Percentiles rank a stretch among this genome's conserved stretches.
Evolutionary conservation across 2,329 filamentous ascomycete genomes (phyloP).

Genomic region (Alternaria incomplexa): DNA sequence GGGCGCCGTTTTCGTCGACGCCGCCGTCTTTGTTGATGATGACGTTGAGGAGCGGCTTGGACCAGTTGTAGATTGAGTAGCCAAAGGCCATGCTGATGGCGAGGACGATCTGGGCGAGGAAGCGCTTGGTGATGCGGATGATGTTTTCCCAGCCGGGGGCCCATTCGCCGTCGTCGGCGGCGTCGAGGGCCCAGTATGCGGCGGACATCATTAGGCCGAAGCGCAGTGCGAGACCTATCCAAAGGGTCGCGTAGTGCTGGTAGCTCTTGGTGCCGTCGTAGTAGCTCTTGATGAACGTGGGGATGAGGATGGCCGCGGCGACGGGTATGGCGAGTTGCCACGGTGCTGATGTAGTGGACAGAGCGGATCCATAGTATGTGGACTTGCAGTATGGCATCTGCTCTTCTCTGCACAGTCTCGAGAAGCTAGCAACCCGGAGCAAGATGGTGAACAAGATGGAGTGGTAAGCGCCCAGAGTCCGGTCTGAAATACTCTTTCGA

Average conservation of each 20-base stretch:
- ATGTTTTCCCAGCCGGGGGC: constrained; percentile 58
- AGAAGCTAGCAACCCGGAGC: constrained; percentile 81
- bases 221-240: constrained; percentile 83
- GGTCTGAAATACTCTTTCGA: constrained; percentile 69
- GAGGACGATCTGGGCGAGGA: constrained; percentile 80
- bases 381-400: constrained; percentile 97
- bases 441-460: constrained; percentile 82
- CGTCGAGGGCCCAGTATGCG: constrained; percentile 86
- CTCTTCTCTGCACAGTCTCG: constrained; percentile 92
- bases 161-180: constrained; percentile 87
- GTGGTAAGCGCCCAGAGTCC: constrained; percentile 81
- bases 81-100: constrained; percentile 83
- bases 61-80: constrained; percentile 82
- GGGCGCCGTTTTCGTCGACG: constrained; percentile 25
- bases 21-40: constrained; percentile 47
- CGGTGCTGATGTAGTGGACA: constrained; percentile 87
- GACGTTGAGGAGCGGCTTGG: constrained; percentile 82
- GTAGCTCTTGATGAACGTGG: constrained; percentile 78
- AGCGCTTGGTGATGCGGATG: constrained; percentile 78
- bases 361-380: constrained; percentile 91
- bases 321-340: constrained; percentile 89
- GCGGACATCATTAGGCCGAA: constrained; percentile 76
- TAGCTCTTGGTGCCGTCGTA: constrained; percentile 84
- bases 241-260: constrained; percentile 81
- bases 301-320: constrained; percentile 72